Base-by-base conservation (phyloP, 345 rosid species). In the Eutrema japonicum region DNA sequence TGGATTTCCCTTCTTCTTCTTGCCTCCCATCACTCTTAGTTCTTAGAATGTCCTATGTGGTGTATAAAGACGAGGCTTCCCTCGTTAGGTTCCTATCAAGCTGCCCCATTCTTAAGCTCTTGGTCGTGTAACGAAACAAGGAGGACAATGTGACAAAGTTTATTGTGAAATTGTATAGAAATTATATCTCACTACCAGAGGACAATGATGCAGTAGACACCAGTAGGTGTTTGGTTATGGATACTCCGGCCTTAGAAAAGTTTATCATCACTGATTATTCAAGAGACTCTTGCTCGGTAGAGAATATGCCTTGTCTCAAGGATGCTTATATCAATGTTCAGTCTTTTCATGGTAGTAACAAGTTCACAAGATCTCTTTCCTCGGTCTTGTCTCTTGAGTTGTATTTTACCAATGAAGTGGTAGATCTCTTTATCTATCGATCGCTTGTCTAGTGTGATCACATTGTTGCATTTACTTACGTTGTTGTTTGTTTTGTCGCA, bases 1-100 rank as follows among this genome's bases (percentile, higher is more conserved):
- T 70, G 48, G 47, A 70, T 58, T 4, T 36, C 6, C 66, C 74
- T 58, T 36, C 49, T 70, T 37, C 66, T 30, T 29, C 41, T 14
- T 70, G 10, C 29, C 66, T 70, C 58, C 66, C 66, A 36, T 46
- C 47, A 0, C 74, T 70, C 2, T 0, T 2, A 5, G 1, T 0
- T 0, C 66, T 58, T 7, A 0, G n/a, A 5, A 14, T 70, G 8
- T 0, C 0, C 27, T 13, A 0, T 69, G 65, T 57, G 36, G 56
- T 57, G 22, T 57, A 70, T 70, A 36, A 70, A 70, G 47, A 70
- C 47, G 74, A 70, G n/a, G 48, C 2, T 47, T 70, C 74, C 47
- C 74, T 47, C 0, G 30, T 2, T 48, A 29, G 41, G 1, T 16
- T 70, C 6, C 59, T 70, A 59, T 70, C 66, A 0, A 59, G 49